These are phyloP conservation scores for Planoprotostelium fungivorum DNA, from an alignment of 78 protist genomes.

Conservation along the genomic window DNA sequence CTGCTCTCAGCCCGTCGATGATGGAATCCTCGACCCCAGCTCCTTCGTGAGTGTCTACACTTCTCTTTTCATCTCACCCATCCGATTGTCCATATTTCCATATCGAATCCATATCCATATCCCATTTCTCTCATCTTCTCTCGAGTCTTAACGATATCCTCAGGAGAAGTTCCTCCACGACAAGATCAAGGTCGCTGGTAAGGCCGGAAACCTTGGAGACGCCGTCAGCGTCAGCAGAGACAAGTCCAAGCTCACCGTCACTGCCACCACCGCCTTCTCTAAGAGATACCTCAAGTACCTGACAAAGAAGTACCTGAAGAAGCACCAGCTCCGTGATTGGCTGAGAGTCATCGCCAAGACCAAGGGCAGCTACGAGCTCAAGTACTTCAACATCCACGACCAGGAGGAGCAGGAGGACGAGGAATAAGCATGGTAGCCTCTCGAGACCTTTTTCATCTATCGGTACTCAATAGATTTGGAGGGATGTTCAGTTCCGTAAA, in stretches of 20 bases:
- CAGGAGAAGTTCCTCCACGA: not conserved
- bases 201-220: slow-evolving; percentile 83
- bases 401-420: slow-evolving; percentile 27
- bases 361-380: slow-evolving; percentile 50
- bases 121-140: not conserved
- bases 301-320: slow-evolving; percentile 92
- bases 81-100: not conserved
- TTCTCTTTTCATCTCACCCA: not conserved
- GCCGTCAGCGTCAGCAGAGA: slow-evolving; percentile 54
- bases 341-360: slow-evolving; percentile 85
- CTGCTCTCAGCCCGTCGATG: not conserved
- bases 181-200: slow-evolving; percentile 61
- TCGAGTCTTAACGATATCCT: not conserved
- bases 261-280: slow-evolving; percentile 53
- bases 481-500: no score
- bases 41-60: not conserved
- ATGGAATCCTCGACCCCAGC: not conserved
- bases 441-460: no score
- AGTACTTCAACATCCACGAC: slow-evolving; percentile 30
- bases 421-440: slow-evolving; percentile 14
- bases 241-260: slow-evolving; percentile 37
- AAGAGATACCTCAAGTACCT: slow-evolving; percentile 94
- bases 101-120: not conserved
- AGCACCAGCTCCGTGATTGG: slow-evolving; percentile 82
- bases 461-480: no score